Percentiles rank a stretch among this genome's conserved stretches.
These are phyloP conservation scores for Ananas comosus DNA, from an alignment of 176 grass and related monocot species.

Conservation along the genomic window DNA sequence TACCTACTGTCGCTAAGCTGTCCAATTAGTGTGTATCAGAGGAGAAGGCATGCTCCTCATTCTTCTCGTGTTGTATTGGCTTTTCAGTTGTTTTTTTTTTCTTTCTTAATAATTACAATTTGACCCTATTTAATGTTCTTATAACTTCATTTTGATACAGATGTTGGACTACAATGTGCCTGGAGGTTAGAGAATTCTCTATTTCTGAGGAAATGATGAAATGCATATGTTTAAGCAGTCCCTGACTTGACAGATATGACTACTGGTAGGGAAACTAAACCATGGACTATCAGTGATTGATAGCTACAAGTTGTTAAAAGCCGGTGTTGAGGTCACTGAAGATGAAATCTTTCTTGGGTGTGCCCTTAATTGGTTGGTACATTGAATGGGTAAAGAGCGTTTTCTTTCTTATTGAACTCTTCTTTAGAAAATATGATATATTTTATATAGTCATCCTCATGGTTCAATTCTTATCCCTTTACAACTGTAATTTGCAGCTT, in stretches of 20 bases:
- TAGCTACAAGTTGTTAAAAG: constrained; percentile 86
- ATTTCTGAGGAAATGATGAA: neutral
- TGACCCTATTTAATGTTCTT: neutral
- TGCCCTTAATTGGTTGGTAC: constrained; percentile 79
- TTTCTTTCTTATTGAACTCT: neutral
- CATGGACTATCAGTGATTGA: constrained; percentile 84
- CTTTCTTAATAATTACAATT: neutral
- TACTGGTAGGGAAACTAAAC: constrained; percentile 49
- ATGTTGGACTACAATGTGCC: constrained; percentile 98
- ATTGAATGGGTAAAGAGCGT: constrained; percentile 84
- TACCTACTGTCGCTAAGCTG: too few species aligned
- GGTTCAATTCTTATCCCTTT: neutral
- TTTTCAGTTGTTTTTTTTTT: too few species aligned
- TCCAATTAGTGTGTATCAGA: too few species aligned
- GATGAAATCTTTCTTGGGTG: constrained; percentile 68
- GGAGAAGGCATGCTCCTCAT: too few species aligned
- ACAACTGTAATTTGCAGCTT: constrained; percentile 45
- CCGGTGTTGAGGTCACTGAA: constrained; percentile 42
- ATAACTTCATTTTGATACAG: constrained; percentile 29
- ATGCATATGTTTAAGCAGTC: constrained; percentile 1
- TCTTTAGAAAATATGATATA: constrained; percentile 4
- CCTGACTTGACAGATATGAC: neutral
- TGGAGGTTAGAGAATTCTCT: constrained; percentile 45
- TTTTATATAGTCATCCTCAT: constrained; percentile 23
- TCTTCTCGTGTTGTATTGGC: too few species aligned